phyloP scores from a whole-genome alignment of 495 filamentous ascomycete genomes.

The Neurospora sp. region DNA sequence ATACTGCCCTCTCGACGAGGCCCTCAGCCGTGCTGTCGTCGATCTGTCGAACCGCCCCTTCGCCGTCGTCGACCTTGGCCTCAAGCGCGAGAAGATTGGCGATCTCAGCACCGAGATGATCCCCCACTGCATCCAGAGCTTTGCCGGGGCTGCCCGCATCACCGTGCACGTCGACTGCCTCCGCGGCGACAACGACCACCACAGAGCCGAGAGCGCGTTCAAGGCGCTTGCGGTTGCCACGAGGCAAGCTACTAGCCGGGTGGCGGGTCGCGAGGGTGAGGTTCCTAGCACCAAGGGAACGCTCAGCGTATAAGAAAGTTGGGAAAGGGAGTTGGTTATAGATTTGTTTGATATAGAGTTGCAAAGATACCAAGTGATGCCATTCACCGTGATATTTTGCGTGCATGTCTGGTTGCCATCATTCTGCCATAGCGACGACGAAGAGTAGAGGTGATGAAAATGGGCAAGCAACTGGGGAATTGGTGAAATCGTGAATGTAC shows the following conservation, averaged over 20 bases:
- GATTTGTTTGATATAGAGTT: not conserved
- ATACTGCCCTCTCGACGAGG: conserved; percentile 90
- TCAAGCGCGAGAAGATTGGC: conserved; percentile 84
- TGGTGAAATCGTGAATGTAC: not conserved
- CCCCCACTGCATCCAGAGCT: conserved; percentile 87
- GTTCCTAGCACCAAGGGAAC: conserved; percentile 93
- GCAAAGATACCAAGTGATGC: not conserved
- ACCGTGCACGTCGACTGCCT: conserved; percentile 89
- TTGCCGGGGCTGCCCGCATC: conserved; percentile 80
- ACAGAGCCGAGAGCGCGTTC: conserved; percentile 92
- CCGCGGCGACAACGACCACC: conserved; percentile 88
- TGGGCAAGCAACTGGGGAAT: not conserved
- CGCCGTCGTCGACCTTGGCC: conserved; percentile 67
- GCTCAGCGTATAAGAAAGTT: conserved; percentile 32
- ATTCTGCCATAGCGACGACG: not conserved
- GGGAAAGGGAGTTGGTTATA: not conserved
- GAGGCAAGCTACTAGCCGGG: conserved; percentile 58
- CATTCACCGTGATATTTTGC: not conserved
- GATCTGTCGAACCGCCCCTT: conserved; percentile 89
- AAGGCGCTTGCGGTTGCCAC: conserved; percentile 89
- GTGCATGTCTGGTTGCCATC: not conserved
- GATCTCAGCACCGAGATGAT: conserved; percentile 94
- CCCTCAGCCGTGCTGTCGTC: conserved; percentile 85
- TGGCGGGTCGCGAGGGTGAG: conserved; percentile 76
- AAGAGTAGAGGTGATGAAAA: not conserved